phyloP scores from a whole-genome alignment of 345 rosid genomes.

The Melaleuca alternifolia region DNA sequence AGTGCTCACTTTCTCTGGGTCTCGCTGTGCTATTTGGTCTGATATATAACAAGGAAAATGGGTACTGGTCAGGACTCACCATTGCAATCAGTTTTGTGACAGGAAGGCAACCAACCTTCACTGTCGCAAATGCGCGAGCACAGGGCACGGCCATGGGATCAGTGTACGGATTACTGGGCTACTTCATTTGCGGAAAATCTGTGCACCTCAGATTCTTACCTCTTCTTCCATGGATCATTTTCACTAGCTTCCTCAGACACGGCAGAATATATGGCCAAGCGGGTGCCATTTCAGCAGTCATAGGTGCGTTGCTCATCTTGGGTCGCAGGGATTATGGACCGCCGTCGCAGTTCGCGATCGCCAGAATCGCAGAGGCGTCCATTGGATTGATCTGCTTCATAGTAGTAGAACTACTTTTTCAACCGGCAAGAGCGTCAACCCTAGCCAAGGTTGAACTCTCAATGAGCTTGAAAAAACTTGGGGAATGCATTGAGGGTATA shows the following conservation, averaged over 20 bases:
- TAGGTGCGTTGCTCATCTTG: slow-evolving; percentile 50
- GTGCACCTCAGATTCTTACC: slow-evolving; percentile 34
- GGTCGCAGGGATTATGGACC: slow-evolving; percentile 51
- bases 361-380: slow-evolving; percentile 45
- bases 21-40: slow-evolving; percentile 54
- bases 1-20: slow-evolving; percentile 57
- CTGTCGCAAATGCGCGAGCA: slow-evolving; percentile 47
- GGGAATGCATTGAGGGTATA: slow-evolving; percentile 13
- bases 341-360: slow-evolving; percentile 44
- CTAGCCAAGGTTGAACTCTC: slow-evolving; percentile 41
- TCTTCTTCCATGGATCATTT: slow-evolving; percentile 54
- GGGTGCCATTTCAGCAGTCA: slow-evolving; percentile 45
- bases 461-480: slow-evolving; percentile 13
- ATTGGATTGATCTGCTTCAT: slow-evolving; percentile 50
- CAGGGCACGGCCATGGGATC: slow-evolving; percentile 81
- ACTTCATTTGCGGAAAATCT: slow-evolving; percentile 22
- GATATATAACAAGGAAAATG: slow-evolving; percentile 35
- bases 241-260: slow-evolving; percentile 45
- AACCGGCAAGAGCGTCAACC: slow-evolving; percentile 47
- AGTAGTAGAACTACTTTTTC: slow-evolving; percentile 29
- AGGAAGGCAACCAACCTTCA: slow-evolving; percentile 47
- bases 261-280: slow-evolving; percentile 60
- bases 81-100: slow-evolving; percentile 54
- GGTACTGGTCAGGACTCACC: slow-evolving; percentile 73
- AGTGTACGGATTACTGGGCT: slow-evolving; percentile 51